phyloP scores from a whole-genome alignment of 352 stramenopile genomes.

The Pythium chondricola region DNA sequence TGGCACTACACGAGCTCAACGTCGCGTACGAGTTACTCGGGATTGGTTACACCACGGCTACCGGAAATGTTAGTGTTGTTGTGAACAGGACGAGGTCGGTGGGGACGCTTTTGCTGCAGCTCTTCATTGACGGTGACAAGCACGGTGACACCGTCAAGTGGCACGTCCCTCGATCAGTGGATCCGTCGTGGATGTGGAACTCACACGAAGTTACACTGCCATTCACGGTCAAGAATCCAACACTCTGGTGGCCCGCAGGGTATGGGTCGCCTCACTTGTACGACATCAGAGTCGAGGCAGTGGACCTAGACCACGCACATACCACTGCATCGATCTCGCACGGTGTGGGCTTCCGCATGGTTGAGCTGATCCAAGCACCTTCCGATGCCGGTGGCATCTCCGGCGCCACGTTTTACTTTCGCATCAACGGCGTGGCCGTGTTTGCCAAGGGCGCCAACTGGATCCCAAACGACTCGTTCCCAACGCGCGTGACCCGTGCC shows the following conservation, averaged over 20 bases:
- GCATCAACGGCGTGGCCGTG: slow-evolving; percentile 54
- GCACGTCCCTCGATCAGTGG: too few relatives aligned
- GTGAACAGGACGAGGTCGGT: slow-evolving; percentile 17
- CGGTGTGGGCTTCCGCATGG: slow-evolving; percentile 43
- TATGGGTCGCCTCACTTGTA: slow-evolving; percentile 66
- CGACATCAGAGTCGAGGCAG: slow-evolving; percentile 31
- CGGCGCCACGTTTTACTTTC: slow-evolving; percentile 71
- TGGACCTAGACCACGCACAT: slow-evolving; percentile 1
- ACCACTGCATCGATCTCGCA: slow-evolving; percentile 19
- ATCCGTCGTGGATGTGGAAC: too few relatives aligned
- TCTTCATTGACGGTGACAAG: slow-evolving; percentile 38
- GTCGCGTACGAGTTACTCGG: slow-evolving; percentile 34
- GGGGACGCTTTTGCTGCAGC: slow-evolving; percentile 25
- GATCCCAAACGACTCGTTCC: slow-evolving; percentile 75
- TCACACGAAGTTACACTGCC: slow-evolving; percentile 1
- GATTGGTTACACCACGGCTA: slow-evolving; percentile 25
- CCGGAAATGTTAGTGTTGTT: slow-evolving; percentile 33
- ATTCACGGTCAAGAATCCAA: slow-evolving; percentile 22
- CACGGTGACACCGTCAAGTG: slow-evolving; percentile 4
- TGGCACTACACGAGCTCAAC: slow-evolving; percentile 23
- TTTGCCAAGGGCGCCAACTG: slow-evolving; percentile 80
- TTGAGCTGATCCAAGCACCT: slow-evolving; percentile 56
- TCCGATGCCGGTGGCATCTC: slow-evolving; percentile 33
- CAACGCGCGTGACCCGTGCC: slow-evolving; percentile 34
- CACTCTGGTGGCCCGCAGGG: slow-evolving; percentile 66